These are phyloP conservation scores for Trichoderma sp. DNA, from an alignment of 2,329 filamentous ascomycete species.

Conservation along the genomic window DNA sequence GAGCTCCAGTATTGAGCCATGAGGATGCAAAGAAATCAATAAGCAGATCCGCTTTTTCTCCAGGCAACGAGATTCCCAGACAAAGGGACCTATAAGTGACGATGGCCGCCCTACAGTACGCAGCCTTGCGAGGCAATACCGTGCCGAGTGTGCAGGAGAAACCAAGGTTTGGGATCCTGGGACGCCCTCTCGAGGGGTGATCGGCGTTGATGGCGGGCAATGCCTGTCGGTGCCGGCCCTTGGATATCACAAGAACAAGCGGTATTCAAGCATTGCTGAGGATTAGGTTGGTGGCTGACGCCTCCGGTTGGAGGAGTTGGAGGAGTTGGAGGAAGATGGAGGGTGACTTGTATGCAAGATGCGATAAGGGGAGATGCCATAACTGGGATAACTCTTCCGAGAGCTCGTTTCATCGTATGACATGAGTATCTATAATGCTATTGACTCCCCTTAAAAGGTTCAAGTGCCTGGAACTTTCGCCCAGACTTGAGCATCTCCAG, in stretches of 20 bases:
- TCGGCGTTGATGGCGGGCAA: conserved; percentile 19
- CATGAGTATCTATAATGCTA: background rate
- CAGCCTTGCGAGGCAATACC: background rate
- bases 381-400: background rate
- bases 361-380: background rate
- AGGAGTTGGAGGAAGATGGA: background rate
- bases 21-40: conserved; percentile 1
- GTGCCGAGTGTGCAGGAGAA: conserved; percentile 2
- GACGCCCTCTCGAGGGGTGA: conserved; percentile 4
- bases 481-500: background rate
- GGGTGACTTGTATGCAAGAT: background rate
- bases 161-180: conserved; percentile 9
- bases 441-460: background rate
- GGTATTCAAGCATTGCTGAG: background rate
- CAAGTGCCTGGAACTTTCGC: background rate
- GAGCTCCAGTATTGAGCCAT: conserved; percentile 1
- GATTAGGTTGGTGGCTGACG: conserved; percentile 7
- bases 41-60: conserved; percentile 17
- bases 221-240: conserved; percentile 7
- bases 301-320: background rate
- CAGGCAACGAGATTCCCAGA: conserved; percentile 14
- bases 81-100: background rate
- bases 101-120: conserved; percentile 17
- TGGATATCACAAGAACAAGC: background rate
- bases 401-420: background rate